Conservation (phyloP, 345 rosid species). For the Mercurialis annua region DNA sequence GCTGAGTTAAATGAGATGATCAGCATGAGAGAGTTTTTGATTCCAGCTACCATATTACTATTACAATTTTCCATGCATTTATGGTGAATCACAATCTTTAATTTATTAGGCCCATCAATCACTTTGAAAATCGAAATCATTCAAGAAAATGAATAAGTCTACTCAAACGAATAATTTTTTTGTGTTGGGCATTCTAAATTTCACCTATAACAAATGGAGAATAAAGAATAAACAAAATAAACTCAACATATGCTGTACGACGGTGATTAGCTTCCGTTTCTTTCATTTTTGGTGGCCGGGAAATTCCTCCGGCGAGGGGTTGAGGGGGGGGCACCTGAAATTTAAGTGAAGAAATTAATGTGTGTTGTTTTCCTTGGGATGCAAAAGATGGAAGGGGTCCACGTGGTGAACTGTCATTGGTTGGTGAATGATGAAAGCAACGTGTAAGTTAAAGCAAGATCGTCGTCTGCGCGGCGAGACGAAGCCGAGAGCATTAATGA, state of each 20-base stretch:
- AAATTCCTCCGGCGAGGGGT: neutral
- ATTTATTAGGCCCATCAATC: neutral
- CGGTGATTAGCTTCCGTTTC: too few species aligned
- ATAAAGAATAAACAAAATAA: constrained; percentile 10
- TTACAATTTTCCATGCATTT: neutral
- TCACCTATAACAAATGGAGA: constrained; percentile 1
- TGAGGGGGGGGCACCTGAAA: neutral
- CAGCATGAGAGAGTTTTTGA: neutral
- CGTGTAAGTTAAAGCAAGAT: constrained; percentile 2
- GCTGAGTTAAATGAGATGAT: constrained; percentile 27
- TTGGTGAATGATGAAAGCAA: neutral
- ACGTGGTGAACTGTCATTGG: constrained; percentile 1
- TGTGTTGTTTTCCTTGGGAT: constrained; percentile 12
- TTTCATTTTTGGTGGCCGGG: neutral
- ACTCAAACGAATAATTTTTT: neutral
- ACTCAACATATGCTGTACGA: neutral
- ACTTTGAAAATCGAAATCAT: neutral
- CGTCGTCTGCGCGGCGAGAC: constrained; percentile 27
- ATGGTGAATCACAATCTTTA: neutral
- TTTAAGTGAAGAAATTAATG: neutral
- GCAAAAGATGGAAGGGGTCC: constrained; percentile 3
- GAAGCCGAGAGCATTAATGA: constrained; percentile 19
- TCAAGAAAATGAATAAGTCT: too few species aligned
- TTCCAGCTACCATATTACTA: constrained; percentile 1
- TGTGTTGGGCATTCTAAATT: neutral